These are phyloP conservation scores for Fusarium armeniacum DNA, from an alignment of 2,329 filamentous ascomycete species.

Conservation along the genomic window DNA sequence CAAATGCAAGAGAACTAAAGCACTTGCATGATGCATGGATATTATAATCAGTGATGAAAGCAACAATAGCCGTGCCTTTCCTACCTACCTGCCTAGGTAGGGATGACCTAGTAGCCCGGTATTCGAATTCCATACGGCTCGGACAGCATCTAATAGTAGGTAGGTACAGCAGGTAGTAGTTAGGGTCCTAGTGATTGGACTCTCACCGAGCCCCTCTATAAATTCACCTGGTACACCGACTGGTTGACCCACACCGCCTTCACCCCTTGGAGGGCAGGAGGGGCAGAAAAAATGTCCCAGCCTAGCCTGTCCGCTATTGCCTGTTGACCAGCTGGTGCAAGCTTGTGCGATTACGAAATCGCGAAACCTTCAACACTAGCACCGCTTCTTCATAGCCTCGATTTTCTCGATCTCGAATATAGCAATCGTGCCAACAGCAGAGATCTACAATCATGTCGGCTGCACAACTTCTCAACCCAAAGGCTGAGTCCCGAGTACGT, in stretches of 20 bases:
- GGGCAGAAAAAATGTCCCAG: conserved; percentile 56
- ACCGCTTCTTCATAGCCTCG: conserved; percentile 34
- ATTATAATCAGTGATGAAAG: background rate
- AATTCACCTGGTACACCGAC: conserved; percentile 45
- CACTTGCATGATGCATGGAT: background rate
- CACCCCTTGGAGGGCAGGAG: conserved; percentile 40
- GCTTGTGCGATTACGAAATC: conserved; percentile 53
- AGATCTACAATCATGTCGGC: conserved; percentile 80
- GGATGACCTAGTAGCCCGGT: fast-evolving
- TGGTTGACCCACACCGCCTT: conserved; percentile 47
- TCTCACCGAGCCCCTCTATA: conserved; percentile 38
- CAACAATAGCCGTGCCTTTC: background rate
- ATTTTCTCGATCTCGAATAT: conserved; percentile 45
- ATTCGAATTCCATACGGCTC: background rate
- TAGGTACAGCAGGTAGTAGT: no score
- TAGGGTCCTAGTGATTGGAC: conserved; percentile 28
- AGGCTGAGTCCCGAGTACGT: conserved; percentile 95
- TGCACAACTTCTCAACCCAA: conserved; percentile 97
- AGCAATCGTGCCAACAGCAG: conserved; percentile 34
- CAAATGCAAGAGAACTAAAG: background rate
- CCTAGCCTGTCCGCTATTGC: conserved; percentile 49
- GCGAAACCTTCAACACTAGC: conserved; percentile 45
- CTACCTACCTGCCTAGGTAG: no score
- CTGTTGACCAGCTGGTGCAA: conserved; percentile 50
- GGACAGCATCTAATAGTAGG: background rate